Conservation (phyloP, 2,329 filamentous ascomycete genomes). For the Bertia moriformis region DNA sequence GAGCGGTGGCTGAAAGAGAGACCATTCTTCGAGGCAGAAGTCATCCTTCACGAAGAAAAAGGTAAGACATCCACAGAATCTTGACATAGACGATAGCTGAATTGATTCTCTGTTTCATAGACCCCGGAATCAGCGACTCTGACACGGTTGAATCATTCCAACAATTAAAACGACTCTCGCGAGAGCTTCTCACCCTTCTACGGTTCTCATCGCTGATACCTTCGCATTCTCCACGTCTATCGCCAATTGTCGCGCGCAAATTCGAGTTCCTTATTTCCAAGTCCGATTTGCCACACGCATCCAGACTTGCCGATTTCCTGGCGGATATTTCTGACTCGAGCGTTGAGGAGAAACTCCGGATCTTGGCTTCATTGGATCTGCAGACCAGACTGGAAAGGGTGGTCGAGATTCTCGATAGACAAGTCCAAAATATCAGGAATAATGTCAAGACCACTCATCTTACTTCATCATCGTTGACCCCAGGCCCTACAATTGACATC, state of each 20-base stretch:
- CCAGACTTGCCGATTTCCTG: constrained; percentile 88
- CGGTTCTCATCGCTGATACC: constrained; percentile 74
- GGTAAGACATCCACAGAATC: no score
- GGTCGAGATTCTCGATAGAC: constrained; percentile 68
- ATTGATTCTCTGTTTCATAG: no score
- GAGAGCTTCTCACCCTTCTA: constrained; percentile 73
- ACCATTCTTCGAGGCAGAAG: constrained; percentile 74
- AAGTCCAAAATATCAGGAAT: constrained; percentile 71
- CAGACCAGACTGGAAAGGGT: constrained; percentile 68
- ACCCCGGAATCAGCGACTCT: constrained; percentile 33
- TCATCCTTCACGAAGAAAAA: constrained; percentile 26
- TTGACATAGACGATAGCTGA: constrained; percentile 9
- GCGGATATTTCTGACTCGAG: constrained; percentile 76
- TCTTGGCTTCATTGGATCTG: constrained; percentile 68
- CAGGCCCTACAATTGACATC: constrained; percentile 33
- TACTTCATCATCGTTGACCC: constrained; percentile 47
- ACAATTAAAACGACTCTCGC: constrained; percentile 68
- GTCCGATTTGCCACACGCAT: constrained; percentile 71
- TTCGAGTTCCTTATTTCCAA: constrained; percentile 76
- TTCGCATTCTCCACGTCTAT: constrained; percentile 49
- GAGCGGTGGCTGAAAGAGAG: constrained; percentile 63
- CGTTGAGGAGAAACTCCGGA: constrained; percentile 79
- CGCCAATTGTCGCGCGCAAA: constrained; percentile 71
- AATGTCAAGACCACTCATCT: constrained; percentile 75
- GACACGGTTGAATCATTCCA: constrained; percentile 60